Evolutionary conservation across 1,139 yeast species (phyloP), one percentile per base, ranked within the genome.

Genomic region (Suhomyces wounanorum): DNA sequence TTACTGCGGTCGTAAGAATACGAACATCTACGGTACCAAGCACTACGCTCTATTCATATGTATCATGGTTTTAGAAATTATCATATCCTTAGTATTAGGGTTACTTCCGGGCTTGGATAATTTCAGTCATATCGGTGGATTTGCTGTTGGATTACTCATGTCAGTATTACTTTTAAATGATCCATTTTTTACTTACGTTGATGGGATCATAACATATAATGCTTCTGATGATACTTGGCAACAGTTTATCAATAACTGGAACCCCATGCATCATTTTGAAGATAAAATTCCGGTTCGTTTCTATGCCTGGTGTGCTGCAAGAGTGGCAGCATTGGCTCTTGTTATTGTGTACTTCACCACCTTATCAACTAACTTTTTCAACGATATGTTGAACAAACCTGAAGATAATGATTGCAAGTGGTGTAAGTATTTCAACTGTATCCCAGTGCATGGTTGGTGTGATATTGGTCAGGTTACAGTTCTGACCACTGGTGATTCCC

Each of bases 41-140:
- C 75, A 70, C 50, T 82, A 75, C 59, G 70, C 67, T 4, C 60
- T 79, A 10, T 75, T 78, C 44, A 68, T 87, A 8, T 53, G 66
- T 30, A 70, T 81, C 21, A 79, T 84, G 71, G 56, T 85, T 17
- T 69, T 72, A 8, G 92, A 87, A 61, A 77, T 87, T 43, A 60
- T 85, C 14, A 71, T 86, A 4, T 79, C 87, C 38, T 76, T 87
- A 50, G 88, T 81, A 2, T 67, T 87, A 26, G 94, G 94, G 0
- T 68, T 87, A 31, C 68, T 87, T 17, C 94, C 94, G 0, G 94
- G 94, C 0, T 66, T 87, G 49, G 94, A 87, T 65, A 87, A 87
- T 64, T 87, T 87, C 62, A 80, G 89, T 49, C 94, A 87, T 63
- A 79, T 87, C 56, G 94, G 94, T 6, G 94, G 94, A 3, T 85